Evolutionary conservation across 1,284 basidiomycete species (phyloP), one percentile per base, ranked within the genome.

Genomic region (Trametes sp.): DNA sequence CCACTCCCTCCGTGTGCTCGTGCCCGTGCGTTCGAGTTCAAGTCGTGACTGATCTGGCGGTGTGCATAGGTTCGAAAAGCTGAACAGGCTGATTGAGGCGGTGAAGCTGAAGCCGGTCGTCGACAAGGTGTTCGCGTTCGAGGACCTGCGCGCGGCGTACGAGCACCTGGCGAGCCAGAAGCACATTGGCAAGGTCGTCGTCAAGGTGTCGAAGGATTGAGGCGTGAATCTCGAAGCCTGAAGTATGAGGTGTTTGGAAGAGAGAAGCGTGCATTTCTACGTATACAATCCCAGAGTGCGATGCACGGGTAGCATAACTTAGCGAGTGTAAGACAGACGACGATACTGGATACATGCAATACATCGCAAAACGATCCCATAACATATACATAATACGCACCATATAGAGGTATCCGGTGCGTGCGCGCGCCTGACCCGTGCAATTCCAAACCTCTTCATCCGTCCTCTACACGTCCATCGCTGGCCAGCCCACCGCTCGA

Each of bases 51-150:
- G 24, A 13, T 16, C 24, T 14, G 6, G 24, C 8, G 14, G 24
- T 13, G 24, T 14, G 23, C 24, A 10, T 14, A 72, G 67, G 21
- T 79, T 81, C 55, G 76, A 79, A 61, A 71, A 77, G 45, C 74
- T 81, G 75, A 75, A 77, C 66, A 70, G 73, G 35, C 71, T 78
- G 52, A 66, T 81, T 51, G 67, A 69, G 38, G 72, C 73, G 13
- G 71, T 73, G 41, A 57, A 75, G 59, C 68, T 81, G 49, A 70
- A 69, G 61, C 79, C 79, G 0, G 67, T 78, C 45, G 70, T 82
- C 42, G 78, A 81, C 70, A 78, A 75, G 62, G 76, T 80, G 1
- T 81, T 82, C 65, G 53, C 61, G 31, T 81, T 80, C 65, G 76
- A 80, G 31, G 67, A 82, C 59, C 68, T 70, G 6, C 63, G 69